Evolutionary conservation across 2,329 filamentous ascomycete species (phyloP).

Genomic region (Sphaceloma murrayae): DNA sequence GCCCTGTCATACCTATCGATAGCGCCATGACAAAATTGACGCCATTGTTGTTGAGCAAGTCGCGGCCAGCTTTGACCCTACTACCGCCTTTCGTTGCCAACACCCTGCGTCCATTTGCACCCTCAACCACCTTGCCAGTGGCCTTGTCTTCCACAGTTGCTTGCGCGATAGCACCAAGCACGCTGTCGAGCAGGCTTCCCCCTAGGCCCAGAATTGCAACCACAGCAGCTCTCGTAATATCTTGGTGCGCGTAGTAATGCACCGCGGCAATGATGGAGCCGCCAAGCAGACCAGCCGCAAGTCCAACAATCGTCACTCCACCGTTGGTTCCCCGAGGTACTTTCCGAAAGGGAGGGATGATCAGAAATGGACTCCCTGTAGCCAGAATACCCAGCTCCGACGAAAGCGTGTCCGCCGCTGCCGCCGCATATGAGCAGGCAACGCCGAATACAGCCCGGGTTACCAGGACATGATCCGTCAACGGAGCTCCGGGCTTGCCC

Average conservation of each 20-base stretch:
- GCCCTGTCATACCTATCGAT: slow-evolving; percentile 54
- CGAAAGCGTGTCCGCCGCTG: slow-evolving; percentile 86
- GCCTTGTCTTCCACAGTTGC: slow-evolving; percentile 75
- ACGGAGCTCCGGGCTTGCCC: slow-evolving; percentile 17
- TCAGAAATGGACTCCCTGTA: slow-evolving; percentile 63
- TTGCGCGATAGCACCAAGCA: slow-evolving; percentile 78
- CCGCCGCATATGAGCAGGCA: slow-evolving; percentile 70
- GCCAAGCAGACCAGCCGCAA: slow-evolving; percentile 64
- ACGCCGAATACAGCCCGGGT: slow-evolving; percentile 31
- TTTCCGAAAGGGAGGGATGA: slow-evolving; percentile 68
- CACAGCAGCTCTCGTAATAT: not conserved
- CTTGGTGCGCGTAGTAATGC: not conserved
- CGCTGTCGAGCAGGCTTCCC: slow-evolving; percentile 77
- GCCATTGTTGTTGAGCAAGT: slow-evolving; percentile 87
- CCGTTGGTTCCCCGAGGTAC: slow-evolving; percentile 92
- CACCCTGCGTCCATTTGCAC: slow-evolving; percentile 47
- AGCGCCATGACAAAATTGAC: slow-evolving; percentile 91
- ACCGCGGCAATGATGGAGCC: slow-evolving; percentile 52
- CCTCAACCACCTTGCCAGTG: slow-evolving; percentile 82
- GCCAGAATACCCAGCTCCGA: slow-evolving; percentile 92
- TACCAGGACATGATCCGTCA: not conserved
- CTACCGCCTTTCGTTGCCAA: slow-evolving; percentile 29
- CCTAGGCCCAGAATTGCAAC: slow-evolving; percentile 3
- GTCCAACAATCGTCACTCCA: slow-evolving; percentile 68
- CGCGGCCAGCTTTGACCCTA: slow-evolving; percentile 51